A percentile compares a stretch with the other conserved stretches of the same genome.
These are phyloP conservation scores for Erythrophleum ivorense DNA, from an alignment of 331 rosid genomes.

Conservation along the genomic window DNA sequence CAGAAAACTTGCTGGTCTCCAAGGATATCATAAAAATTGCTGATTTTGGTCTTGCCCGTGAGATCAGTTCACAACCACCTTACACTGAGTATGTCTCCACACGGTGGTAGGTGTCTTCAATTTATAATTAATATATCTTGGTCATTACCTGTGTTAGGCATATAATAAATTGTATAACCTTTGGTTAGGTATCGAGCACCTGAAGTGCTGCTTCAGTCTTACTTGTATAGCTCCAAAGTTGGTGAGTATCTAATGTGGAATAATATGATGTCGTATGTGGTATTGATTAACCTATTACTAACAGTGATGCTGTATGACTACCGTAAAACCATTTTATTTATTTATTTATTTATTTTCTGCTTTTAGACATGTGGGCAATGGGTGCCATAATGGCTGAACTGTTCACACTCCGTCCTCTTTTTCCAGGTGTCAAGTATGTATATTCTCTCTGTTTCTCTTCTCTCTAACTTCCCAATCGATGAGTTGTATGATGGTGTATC, in stretches of 20 bases:
- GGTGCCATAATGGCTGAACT: constrained; percentile 99
- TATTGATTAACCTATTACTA: background rate
- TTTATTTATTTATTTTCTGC: background rate
- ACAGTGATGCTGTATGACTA: constrained; percentile 9
- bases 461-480: background rate
- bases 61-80: constrained; percentile 86
- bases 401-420: constrained; percentile 91
- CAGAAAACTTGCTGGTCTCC: constrained; percentile 92
- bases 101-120: constrained; percentile 71
- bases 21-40: constrained; percentile 87
- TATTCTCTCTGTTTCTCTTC: background rate
- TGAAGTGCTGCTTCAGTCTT: constrained; percentile 96
- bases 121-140: background rate
- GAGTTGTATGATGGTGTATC: background rate
- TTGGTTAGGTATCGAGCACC: constrained; percentile 95
- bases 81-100: constrained; percentile 97
- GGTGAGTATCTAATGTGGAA: constrained; percentile 61
- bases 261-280: constrained; percentile 14
- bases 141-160: background rate
- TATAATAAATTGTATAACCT: constrained; percentile 2
- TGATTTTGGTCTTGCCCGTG: constrained; percentile 98
- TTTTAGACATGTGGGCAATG: constrained; percentile 99
- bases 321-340: constrained; percentile 18
- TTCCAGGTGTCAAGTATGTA: constrained; percentile 84
- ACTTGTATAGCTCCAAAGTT: constrained; percentile 85